A percentile compares a stretch with the other conserved stretches of the same genome.
phyloP scores from a whole-genome alignment of 306 rosid species.

The Cicer arietinum region DNA sequence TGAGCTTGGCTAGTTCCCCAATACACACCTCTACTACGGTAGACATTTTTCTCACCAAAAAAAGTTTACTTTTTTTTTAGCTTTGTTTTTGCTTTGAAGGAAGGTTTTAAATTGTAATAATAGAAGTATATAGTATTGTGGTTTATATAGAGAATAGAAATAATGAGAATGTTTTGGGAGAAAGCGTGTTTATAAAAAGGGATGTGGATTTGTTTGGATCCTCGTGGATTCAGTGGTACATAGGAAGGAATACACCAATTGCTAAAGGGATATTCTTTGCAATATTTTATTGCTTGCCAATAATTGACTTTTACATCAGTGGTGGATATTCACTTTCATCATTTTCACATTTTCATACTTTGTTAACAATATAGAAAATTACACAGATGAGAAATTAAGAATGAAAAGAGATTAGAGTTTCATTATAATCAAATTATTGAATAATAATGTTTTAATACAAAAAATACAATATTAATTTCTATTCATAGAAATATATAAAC shows the following conservation, averaged over 20 bases:
- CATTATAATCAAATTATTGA: too few relatives aligned
- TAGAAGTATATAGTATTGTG: not conserved
- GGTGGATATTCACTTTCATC: conserved; percentile 18
- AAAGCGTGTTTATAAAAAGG: not conserved
- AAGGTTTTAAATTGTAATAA: not conserved
- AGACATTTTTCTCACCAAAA: conserved; percentile 51
- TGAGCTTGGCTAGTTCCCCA: conserved; percentile 63
- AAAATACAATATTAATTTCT: too few relatives aligned
- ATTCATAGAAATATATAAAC: too few relatives aligned
- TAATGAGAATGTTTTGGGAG: conserved; percentile 1
- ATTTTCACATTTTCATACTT: not conserved
- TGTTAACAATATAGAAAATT: too few relatives aligned
- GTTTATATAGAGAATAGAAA: conserved; percentile 43
- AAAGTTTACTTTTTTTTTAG: too few relatives aligned
- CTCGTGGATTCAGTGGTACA: conserved; percentile 39
- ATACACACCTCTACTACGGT: conserved; percentile 66
- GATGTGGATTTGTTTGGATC: conserved; percentile 26
- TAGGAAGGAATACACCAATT: conserved; percentile 23
- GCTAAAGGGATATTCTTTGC: conserved; percentile 44
- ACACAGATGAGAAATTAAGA: too few relatives aligned
- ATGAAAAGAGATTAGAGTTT: too few relatives aligned
- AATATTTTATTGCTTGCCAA: conserved; percentile 21
- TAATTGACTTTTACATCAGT: not conserved
- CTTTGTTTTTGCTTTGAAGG: not conserved
- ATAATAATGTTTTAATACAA: too few relatives aligned